Evolutionary conservation across 108 stramenopile genomes (phyloP).

Genomic region (Cyclotella choctawhatcheeana): DNA sequence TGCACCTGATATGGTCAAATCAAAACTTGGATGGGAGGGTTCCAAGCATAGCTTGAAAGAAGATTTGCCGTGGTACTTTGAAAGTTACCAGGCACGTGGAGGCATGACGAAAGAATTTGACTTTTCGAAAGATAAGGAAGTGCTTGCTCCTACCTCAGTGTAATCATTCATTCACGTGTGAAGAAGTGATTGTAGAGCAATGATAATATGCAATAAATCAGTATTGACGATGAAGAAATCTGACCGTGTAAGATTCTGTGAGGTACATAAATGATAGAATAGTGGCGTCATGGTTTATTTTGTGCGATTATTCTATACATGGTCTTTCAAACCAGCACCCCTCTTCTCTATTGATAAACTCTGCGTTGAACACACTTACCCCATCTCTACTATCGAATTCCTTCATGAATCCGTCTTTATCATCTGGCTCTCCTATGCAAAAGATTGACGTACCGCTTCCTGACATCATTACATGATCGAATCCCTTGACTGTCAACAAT

Average conservation of each 20-base stretch:
- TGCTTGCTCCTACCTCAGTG: constrained; percentile 36
- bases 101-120: constrained; percentile 60
- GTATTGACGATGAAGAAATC: too few relatives aligned
- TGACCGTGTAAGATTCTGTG: too few relatives aligned
- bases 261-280: too few relatives aligned
- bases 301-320: not conserved
- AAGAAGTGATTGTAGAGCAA: not conserved
- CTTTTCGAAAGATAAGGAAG: constrained; percentile 67
- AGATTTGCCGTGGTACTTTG: constrained; percentile 75
- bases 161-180: too few relatives aligned
- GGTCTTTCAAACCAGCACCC: constrained; percentile 45
- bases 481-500: constrained; percentile 63
- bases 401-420: constrained; percentile 59
- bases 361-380: constrained; percentile 68
- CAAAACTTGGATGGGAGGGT: constrained; percentile 73
- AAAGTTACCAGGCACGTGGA: constrained; percentile 71
- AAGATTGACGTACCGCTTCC: constrained; percentile 88
- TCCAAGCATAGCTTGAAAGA: constrained; percentile 62
- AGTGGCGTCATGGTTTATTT: too few relatives aligned
- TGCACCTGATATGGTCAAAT: constrained; percentile 73
- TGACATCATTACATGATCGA: constrained; percentile 86
- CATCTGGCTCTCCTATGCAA: constrained; percentile 79
- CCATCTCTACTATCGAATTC: constrained; percentile 64
- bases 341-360: constrained; percentile 59
- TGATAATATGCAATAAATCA: too few relatives aligned